Conservation (phyloP, 2,329 filamentous ascomycete species). For the Paecilomyces variotii region DNA sequence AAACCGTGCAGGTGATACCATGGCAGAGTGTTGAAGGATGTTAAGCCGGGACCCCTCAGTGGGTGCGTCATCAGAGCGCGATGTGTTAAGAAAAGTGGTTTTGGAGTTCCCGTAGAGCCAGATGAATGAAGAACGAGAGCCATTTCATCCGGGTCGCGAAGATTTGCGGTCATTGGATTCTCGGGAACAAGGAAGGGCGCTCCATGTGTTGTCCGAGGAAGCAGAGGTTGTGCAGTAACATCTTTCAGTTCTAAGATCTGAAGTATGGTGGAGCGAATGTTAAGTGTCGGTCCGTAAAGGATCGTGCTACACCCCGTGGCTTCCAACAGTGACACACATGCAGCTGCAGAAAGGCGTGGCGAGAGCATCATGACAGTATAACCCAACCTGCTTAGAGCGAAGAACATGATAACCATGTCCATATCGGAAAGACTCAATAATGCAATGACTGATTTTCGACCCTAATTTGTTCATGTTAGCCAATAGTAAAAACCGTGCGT, state of each 20-base stretch:
- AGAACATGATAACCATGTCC: slow-evolving; percentile 36
- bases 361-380: slow-evolving; percentile 39
- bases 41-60: slow-evolving; percentile 27
- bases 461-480: slow-evolving; percentile 3
- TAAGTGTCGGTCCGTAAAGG: slow-evolving; percentile 28
- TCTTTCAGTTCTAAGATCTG: slow-evolving; percentile 17
- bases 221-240: slow-evolving; percentile 13
- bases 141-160: slow-evolving; percentile 11
- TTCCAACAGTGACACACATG: slow-evolving; percentile 34
- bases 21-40: slow-evolving; percentile 37
- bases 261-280: slow-evolving; percentile 24
- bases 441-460: slow-evolving; percentile 22
- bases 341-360: slow-evolving; percentile 33
- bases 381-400: slow-evolving; percentile 39
- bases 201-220: not conserved
- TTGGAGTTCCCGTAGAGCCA: slow-evolving; percentile 42
- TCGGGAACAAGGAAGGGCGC: not conserved
- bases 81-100: slow-evolving; percentile 39
- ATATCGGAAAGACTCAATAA: slow-evolving; percentile 36
- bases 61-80: slow-evolving; percentile 31
- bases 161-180: too few species aligned
- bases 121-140: slow-evolving; percentile 42
- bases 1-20: slow-evolving; percentile 40
- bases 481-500: not conserved
- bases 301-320: slow-evolving; percentile 26